Base-by-base conservation (phyloP, 345 rosid genomes). In the Carallia pectinifolia region DNA sequence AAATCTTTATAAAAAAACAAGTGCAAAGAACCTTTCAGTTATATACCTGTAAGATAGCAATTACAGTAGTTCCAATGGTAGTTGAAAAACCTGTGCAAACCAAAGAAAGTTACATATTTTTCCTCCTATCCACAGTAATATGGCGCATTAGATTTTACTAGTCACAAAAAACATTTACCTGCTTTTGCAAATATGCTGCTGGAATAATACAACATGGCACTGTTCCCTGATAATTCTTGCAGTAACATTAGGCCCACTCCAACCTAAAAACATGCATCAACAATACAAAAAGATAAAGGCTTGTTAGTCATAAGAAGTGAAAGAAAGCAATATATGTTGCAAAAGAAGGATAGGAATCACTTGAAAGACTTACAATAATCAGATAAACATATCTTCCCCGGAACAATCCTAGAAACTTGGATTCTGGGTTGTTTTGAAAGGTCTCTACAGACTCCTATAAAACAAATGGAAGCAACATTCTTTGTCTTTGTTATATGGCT, bases 231-330 rank as follows among this genome's bases (percentile, higher is more conserved):
- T 40, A 82, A 71, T 66, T 87, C 85, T 59, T 73, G 81, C 54
- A 81, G 62, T 1, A 76, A 23, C 87, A 87, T 81, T 8, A 82
- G 68, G 39, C 83, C 88, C 19, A 79, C 72, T 52, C 85, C 87
- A 65, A 82, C 86, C 93, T 86, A 9, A 7, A 0, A 38, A 5
- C 16, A 29, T 36, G 13, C 9, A 9, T 10, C 48, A 40, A 40
- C 6, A 1, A 3, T 40, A 12, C 48, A 40, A 40, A 9, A 1
- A 40, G 15, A 10, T 40, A 2, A 40, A 40, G 48, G 48, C 48
- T 40, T 40, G 48, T 40, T 40, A 40, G 48, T 8, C 48, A 40
- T 0, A 40, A 40, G 15, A 40, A 5, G 40, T 6, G 40, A 2
- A 10, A 1, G 48, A 10, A 40, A 40, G 15, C 48, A 9, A 38